Conservation (phyloP, 371 early-diverging fungal genomes). For the Syncephalastrum contaminatum region DNA sequence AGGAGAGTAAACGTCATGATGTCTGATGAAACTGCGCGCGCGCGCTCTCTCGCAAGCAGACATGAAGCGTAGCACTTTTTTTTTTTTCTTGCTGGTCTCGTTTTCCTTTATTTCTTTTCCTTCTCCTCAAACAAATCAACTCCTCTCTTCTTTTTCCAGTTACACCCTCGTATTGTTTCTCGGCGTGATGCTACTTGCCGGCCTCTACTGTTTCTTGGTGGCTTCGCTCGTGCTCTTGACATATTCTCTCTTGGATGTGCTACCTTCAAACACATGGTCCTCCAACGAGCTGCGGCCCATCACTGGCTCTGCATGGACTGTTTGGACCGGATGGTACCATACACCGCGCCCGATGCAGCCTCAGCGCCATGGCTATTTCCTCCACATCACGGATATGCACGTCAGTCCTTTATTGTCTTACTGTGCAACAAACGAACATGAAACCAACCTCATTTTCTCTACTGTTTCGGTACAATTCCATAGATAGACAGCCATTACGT, state of each 20-base stretch:
- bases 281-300: no score
- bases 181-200: no score
- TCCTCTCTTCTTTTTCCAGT: not conserved
- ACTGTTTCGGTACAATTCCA: not conserved
- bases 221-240: not conserved
- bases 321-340: no score
- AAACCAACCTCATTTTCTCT: not conserved
- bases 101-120: constrained; percentile 5
- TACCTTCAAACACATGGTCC: no score
- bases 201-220: not conserved
- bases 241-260: not conserved
- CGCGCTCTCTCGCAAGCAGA: no score
- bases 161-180: no score
- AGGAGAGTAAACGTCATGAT: no score
- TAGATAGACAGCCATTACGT: constrained; percentile 52
- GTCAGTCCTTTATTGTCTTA: constrained; percentile 24
- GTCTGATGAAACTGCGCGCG: no score
- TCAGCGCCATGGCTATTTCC: constrained; percentile 46
- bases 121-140: not conserved
- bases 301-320: no score
- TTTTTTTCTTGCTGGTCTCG: constrained; percentile 1
- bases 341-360: not conserved
- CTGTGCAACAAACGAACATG: not conserved
- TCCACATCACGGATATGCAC: constrained; percentile 81
- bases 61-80: not conserved